Evolutionary conservation across 352 stramenopile genomes (phyloP).

Genomic region (Pythium insidiosum): DNA sequence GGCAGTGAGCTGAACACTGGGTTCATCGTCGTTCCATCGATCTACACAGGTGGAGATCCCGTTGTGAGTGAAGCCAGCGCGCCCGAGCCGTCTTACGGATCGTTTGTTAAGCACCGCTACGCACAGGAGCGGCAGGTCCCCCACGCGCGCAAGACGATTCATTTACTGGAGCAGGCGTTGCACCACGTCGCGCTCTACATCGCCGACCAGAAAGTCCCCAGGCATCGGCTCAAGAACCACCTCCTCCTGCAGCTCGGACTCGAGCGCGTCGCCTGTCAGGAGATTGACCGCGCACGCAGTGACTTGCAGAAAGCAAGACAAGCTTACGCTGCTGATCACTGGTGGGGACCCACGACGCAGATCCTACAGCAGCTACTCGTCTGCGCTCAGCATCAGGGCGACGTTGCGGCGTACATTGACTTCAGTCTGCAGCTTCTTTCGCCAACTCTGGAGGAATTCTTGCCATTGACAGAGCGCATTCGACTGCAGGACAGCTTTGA

Average conservation of each 20-base stretch:
- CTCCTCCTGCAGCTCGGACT: constrained; percentile 65
- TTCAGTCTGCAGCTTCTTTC: constrained; percentile 73
- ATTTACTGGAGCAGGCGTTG: constrained; percentile 68
- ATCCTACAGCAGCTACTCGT: constrained; percentile 68
- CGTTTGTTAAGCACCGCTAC: constrained; percentile 62
- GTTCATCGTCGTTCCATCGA: constrained; percentile 69
- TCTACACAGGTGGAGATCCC: constrained; percentile 64
- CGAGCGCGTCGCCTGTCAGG: constrained; percentile 57
- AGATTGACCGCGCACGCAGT: constrained; percentile 53
- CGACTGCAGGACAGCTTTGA: constrained; percentile 53
- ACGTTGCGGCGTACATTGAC: constrained; percentile 69
- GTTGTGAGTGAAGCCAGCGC: constrained; percentile 42
- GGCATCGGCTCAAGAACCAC: constrained; percentile 66
- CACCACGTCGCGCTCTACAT: constrained; percentile 66
- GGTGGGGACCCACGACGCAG: constrained; percentile 65
- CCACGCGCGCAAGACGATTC: constrained; percentile 65
- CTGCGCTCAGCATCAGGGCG: constrained; percentile 65
- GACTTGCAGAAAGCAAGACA: constrained; percentile 69
- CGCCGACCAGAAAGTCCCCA: constrained; percentile 51
- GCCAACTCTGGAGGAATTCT: constrained; percentile 59
- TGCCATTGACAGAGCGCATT: constrained; percentile 43
- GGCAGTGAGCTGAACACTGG: too few species aligned
- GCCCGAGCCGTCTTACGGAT: constrained; percentile 36
- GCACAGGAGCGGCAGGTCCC: constrained; percentile 45
- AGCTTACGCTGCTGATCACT: constrained; percentile 50